Evolutionary conservation across 306 rosid genomes (phyloP).

Genomic region (Cucurbita maxima): DNA sequence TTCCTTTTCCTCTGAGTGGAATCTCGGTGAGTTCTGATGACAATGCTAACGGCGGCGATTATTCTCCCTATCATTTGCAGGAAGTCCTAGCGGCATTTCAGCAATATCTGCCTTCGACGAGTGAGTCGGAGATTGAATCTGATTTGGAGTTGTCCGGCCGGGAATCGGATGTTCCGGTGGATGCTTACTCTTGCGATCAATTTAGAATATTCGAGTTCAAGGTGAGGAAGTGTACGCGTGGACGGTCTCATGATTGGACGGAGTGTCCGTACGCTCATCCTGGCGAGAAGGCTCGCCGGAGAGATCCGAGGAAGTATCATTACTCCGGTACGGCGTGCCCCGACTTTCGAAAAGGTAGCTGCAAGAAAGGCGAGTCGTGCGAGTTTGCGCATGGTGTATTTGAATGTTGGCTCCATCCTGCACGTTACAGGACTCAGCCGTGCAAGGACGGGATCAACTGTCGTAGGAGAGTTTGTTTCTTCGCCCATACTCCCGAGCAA

Average conservation of each 20-base stretch:
- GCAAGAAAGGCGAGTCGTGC: slow-evolving; percentile 68
- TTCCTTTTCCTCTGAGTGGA: slow-evolving; percentile 24
- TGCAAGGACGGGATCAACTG: slow-evolving; percentile 87
- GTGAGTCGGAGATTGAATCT: slow-evolving; percentile 35
- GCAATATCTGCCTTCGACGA: slow-evolving; percentile 40
- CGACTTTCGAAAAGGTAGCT: slow-evolving; percentile 74
- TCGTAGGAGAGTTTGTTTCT: slow-evolving; percentile 72
- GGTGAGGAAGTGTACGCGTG: slow-evolving; percentile 74
- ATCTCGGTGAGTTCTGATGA: slow-evolving; percentile 26
- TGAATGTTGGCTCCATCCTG: slow-evolving; percentile 97
- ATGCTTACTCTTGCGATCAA: slow-evolving; percentile 84
- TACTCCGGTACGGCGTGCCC: slow-evolving; percentile 93
- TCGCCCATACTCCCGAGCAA: slow-evolving; percentile 92
- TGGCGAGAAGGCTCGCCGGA: slow-evolving; percentile 96
- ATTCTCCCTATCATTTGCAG: slow-evolving; percentile 35
- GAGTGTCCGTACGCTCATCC: slow-evolving; percentile 99
- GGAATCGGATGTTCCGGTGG: slow-evolving; percentile 51
- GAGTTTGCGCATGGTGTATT: slow-evolving; percentile 92
- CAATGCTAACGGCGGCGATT: slow-evolving; percentile 30
- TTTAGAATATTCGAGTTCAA: slow-evolving; percentile 93
- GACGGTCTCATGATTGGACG: slow-evolving; percentile 96
- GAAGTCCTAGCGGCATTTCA: slow-evolving; percentile 52
- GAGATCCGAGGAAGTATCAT: slow-evolving; percentile 77
- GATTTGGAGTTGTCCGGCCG: slow-evolving; percentile 33
- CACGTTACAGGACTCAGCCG: slow-evolving; percentile 93